Evolutionary conservation across 306 rosid genomes (phyloP).

Genomic region (Prinsepia uniflora): DNA sequence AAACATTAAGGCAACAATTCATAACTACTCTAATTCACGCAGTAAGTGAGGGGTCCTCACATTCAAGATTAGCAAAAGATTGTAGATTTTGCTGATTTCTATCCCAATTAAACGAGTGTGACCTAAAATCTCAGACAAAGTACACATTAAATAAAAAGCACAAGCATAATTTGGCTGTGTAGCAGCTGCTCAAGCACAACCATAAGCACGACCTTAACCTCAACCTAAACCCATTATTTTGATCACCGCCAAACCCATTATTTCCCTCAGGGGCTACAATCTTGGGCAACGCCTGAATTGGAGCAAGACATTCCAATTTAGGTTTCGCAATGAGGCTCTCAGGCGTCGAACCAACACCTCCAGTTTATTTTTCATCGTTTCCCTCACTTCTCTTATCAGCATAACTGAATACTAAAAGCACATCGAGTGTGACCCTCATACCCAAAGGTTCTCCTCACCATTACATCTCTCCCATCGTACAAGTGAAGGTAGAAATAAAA

Average conservation of each 20-base stretch:
- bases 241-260: constrained; percentile 2
- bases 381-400: no score
- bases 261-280: constrained; percentile 1
- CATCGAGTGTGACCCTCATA: no score
- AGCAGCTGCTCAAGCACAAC: neutral
- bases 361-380: neutral
- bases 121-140: neutral
- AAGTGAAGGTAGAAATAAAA: no score
- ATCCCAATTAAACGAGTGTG: neutral
- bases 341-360: neutral
- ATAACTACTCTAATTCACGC: no score
- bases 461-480: no score
- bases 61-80: neutral
- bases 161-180: neutral
- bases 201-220: neutral
- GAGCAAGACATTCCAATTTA: neutral
- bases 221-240: neutral
- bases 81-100: neutral
- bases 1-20: neutral
- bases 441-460: no score
- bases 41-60: no score
- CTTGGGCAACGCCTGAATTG: constrained; percentile 9
- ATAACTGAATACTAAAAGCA: no score
- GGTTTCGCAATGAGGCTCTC: constrained; percentile 1
- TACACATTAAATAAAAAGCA: no score